Base-by-base conservation (phyloP, 1,284 basidiomycete genomes). In the Microbotryum lychnidis-dioicae region DNA sequence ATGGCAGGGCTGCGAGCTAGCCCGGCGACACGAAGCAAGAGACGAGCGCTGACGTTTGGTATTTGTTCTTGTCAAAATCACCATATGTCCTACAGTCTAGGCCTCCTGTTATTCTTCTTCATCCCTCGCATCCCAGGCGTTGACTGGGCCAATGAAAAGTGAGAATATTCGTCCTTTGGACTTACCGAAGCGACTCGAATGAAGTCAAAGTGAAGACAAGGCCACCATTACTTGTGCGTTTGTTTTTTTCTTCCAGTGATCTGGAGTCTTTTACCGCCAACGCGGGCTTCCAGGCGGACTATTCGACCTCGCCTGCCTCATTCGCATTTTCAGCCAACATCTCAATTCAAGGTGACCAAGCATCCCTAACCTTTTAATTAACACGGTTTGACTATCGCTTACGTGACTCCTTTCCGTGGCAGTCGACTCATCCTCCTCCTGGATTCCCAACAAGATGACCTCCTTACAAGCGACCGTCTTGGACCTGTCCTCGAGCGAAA, bases 301-400 rank as follows among this genome's bases (percentile, higher is more conserved):
- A 66, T 44, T 58, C 50, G 12, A 61, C 62, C 20, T 58, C 57
- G 9, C 69, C 69, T 10, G 63, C 69, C 21, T 57, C 61, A 57
- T 65, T 69, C 46, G 56, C 58, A 20, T 70, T 68, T 53, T 55
- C 61, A 4, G 65, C 69, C 20, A 44, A 63, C 10, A 51, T 70
- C 6, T 55, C 57, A 14, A 49, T 69, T 4, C 57, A 61, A 50
- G 61, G 48, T 49, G 29, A 48, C 33, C 10, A 37, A 27, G 4
- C 20, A 27, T 44, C 8, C 2, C 27, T 44, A 8, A 7, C 18
- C 31, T 10, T 20, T 21, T 46, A 56, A 58, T 58, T 42, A 58
- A 63, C 52, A 52, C 47, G 9, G 29, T 10, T 31, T 23, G 23
- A 23, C 2, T 23, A 23, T 9, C 8, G 9, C 37, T 42, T 0